Evolutionary conservation across 495 filamentous ascomycete genomes (phyloP), one percentile per base, ranked within the genome.

Genomic region (Neurospora sp.): DNA sequence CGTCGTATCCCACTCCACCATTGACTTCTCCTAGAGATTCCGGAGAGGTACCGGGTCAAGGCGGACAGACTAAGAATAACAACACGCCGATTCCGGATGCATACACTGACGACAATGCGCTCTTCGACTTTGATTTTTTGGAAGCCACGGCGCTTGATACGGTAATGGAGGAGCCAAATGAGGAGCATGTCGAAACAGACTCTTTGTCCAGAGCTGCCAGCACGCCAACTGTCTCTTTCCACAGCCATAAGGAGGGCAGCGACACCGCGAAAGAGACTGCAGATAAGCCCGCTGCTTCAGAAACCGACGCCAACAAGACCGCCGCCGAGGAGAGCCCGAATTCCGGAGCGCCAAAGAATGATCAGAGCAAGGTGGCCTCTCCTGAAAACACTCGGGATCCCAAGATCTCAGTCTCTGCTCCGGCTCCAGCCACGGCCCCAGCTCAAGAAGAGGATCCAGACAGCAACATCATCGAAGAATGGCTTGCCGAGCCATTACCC

Each of bases 381-480:
- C 5, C 27, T 61, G 53, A 35, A 35, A n/a, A 42, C 16, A 4
- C 61, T 4, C 22, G 18, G 8, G 41, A 53, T 7, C 27, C 73
- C n/a, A 7, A 61, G 1, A 20, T n/a, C 27, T 44, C 59, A 1
- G 12, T 41, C 69, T 12, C 44, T 31, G 14, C 59, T 10, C 9
- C 70, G n/a, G 12, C 42, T 20, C 4, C 59, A 7, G 14, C 9
- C 40, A 22, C 44, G 18, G 45, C n/a, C 12, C 3, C 20, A 14
- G 53, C 40, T 16, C 41, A 74, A 40, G 74, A 74, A 27, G 78
- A 79, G 53, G 72, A 78, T 1, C 18, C 73, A 10, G 74, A 68
- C 40, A 77, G 80, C 39, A 70, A 76, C 39, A 80, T 79, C 10
- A 80, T 81, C 45, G 73, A 78, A 68, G 78, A 80, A 41, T 80